A percentile compares a stretch with the other conserved stretches of the same genome.
These are phyloP conservation scores for Garcia nutans DNA, from an alignment of 345 rosid species.

Conservation along the genomic window DNA sequence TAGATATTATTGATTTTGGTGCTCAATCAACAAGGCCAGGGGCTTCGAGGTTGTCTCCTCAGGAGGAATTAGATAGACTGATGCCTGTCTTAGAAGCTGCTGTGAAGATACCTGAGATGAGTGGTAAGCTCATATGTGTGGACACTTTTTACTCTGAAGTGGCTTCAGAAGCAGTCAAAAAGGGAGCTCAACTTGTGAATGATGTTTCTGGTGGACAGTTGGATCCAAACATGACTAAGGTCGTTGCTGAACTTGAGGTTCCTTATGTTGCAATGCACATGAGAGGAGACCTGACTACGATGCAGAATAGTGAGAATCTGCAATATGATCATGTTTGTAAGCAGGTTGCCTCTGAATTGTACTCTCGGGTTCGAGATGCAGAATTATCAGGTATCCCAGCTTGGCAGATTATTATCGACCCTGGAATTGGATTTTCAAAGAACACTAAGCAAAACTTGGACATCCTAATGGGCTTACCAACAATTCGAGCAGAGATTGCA, in stretches of 20 bases:
- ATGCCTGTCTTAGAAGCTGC: slow-evolving; percentile 72
- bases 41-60: slow-evolving; percentile 65
- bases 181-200: slow-evolving; percentile 80
- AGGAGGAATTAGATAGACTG: slow-evolving; percentile 72
- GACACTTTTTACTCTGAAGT: slow-evolving; percentile 88
- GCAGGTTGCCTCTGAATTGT: slow-evolving; percentile 74
- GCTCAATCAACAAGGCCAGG: slow-evolving; percentile 90
- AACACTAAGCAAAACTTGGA: slow-evolving; percentile 64
- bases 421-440: slow-evolving; percentile 94
- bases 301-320: slow-evolving; percentile 74
- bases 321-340: slow-evolving; percentile 61
- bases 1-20: slow-evolving; percentile 79
- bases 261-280: slow-evolving; percentile 91
- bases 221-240: slow-evolving; percentile 66
- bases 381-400: slow-evolving; percentile 78
- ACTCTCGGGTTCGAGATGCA: slow-evolving; percentile 53
- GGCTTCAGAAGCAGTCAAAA: slow-evolving; percentile 70
- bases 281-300: slow-evolving; percentile 88
- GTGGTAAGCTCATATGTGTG: slow-evolving; percentile 67
- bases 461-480: slow-evolving; percentile 56
- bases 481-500: slow-evolving; percentile 59
- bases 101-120: slow-evolving; percentile 77
- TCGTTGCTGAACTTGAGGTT: slow-evolving; percentile 60
- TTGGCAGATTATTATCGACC: slow-evolving; percentile 86
- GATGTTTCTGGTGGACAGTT: slow-evolving; percentile 83